These are phyloP conservation scores for Calonectria hongkongensis DNA, from an alignment of 2,329 filamentous ascomycete species.

Conservation along the genomic window DNA sequence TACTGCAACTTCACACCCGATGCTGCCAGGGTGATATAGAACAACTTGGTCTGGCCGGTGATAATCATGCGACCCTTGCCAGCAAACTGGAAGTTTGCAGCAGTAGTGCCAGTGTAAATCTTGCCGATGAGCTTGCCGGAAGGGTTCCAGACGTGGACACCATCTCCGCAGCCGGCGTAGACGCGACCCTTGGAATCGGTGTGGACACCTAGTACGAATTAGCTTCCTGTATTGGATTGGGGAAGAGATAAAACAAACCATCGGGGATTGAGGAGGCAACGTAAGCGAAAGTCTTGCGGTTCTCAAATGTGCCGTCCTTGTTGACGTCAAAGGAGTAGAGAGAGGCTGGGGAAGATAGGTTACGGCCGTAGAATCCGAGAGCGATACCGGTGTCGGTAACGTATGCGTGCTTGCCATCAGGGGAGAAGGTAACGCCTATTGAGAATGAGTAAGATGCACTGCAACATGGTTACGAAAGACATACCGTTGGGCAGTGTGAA, in stretches of 20 bases:
- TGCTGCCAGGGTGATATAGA: slow-evolving; percentile 55
- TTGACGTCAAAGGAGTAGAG: slow-evolving; percentile 65
- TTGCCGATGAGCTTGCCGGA: slow-evolving; percentile 72
- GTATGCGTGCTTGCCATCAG: slow-evolving; percentile 71
- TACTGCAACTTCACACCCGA: slow-evolving; percentile 43
- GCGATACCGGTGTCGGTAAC: slow-evolving; percentile 73
- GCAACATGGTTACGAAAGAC: rapidly evolving
- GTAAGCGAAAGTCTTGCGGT: slow-evolving; percentile 74
- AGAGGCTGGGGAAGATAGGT: slow-evolving; percentile 64
- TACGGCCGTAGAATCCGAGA: slow-evolving; percentile 65
- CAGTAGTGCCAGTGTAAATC: slow-evolving; percentile 69
- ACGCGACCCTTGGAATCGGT: slow-evolving; percentile 73
- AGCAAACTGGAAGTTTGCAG: slow-evolving; percentile 68
- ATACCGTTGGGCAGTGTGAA: slow-evolving; percentile 73
- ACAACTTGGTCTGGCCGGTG: slow-evolving; percentile 59
- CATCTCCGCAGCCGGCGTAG: slow-evolving; percentile 70
- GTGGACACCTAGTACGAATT: slow-evolving; percentile 68
- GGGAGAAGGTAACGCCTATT: slow-evolving; percentile 72
- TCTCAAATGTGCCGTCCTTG: slow-evolving; percentile 67
- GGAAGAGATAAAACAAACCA: slow-evolving; percentile 61
- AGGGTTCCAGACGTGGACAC: slow-evolving; percentile 68
- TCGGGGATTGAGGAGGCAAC: slow-evolving; percentile 73
- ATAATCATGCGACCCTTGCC: slow-evolving; percentile 61
- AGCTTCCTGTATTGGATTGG: neutral
- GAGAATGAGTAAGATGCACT: neutral